Percentiles rank a stretch among this genome's conserved stretches.
phyloP scores from a whole-genome alignment of 2,329 filamentous ascomycete species.

The Xylariaceae sp. region DNA sequence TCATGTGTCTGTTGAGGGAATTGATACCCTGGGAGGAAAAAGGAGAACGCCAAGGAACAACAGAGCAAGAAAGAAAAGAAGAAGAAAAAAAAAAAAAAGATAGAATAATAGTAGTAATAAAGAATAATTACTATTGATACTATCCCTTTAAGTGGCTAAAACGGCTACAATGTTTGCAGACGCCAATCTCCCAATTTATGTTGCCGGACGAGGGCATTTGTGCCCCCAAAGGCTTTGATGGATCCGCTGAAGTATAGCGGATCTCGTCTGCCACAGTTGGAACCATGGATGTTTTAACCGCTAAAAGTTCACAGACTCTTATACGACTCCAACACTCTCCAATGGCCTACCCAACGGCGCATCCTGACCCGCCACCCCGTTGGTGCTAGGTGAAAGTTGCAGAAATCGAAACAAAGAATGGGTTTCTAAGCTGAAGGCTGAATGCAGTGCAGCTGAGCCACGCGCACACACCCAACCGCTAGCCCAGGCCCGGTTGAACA shows the following conservation, averaged over 20 bases:
- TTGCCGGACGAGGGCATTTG: neutral
- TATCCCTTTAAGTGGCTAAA: neutral
- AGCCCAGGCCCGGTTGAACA: too few species aligned
- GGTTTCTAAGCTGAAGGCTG: neutral
- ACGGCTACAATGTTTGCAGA: too few species aligned
- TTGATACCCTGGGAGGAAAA: slow-evolving; percentile 17
- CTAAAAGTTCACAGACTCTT: neutral
- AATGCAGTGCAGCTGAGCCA: neutral
- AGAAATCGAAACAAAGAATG: neutral
- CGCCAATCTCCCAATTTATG: too few species aligned
- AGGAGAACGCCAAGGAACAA: neutral
- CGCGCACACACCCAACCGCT: too few species aligned
- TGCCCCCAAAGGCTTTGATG: neutral
- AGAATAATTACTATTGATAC: slow-evolving; percentile 8
- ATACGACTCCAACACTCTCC: neutral
- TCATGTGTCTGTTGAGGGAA: slow-evolving; percentile 13
- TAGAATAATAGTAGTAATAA: slow-evolving; percentile 13
- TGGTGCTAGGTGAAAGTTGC: neutral
- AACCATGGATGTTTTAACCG: neutral
- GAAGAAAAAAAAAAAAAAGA: slow-evolving; percentile 5
- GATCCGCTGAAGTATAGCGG: neutral
- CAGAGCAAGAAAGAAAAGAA: slow-evolving; percentile 9
- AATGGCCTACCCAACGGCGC: neutral
- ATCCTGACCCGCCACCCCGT: neutral
- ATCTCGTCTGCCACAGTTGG: neutral